Evolutionary conservation across 345 rosid genomes (phyloP).

Genomic region (Eucalyptus tenuipes): DNA sequence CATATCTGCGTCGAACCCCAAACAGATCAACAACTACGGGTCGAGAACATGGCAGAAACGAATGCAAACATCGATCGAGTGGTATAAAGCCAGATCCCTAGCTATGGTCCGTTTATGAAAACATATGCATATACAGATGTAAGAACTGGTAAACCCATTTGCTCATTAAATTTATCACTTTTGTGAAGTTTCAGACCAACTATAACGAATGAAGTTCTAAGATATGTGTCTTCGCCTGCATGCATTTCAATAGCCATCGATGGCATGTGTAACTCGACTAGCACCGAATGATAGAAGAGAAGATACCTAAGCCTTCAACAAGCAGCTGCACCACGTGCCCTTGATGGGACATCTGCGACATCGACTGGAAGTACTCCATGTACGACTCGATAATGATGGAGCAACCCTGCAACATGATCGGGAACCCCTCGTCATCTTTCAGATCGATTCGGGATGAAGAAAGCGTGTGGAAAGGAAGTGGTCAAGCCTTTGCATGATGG

Average conservation of each 20-base stretch:
- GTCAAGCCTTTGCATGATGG: neutral
- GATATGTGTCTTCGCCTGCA: neutral
- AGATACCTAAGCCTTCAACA: slow-evolving; percentile 60
- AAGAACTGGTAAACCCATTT: neutral
- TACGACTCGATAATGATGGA: slow-evolving; percentile 28
- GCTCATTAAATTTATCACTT: neutral
- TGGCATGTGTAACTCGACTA: neutral
- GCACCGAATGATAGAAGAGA: neutral
- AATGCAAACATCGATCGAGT: neutral
- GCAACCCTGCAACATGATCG: slow-evolving; percentile 36
- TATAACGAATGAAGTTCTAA: neutral
- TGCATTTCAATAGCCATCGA: neutral
- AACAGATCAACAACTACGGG: neutral
- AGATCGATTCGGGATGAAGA: neutral
- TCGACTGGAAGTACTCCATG: slow-evolving; percentile 18
- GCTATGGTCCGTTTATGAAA: neutral
- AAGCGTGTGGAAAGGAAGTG: neutral
- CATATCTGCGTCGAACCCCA: slow-evolving; percentile 37
- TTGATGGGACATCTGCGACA: slow-evolving; percentile 18
- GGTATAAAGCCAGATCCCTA: neutral
- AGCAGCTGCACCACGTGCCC: slow-evolving; percentile 30
- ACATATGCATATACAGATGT: neutral
- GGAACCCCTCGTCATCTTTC: neutral
- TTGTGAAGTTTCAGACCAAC: neutral
- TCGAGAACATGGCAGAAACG: neutral